Evolutionary conservation across 345 rosid species (phyloP), one percentile per base, ranked within the genome.

Genomic region (Sonneratia caseolaris): DNA sequence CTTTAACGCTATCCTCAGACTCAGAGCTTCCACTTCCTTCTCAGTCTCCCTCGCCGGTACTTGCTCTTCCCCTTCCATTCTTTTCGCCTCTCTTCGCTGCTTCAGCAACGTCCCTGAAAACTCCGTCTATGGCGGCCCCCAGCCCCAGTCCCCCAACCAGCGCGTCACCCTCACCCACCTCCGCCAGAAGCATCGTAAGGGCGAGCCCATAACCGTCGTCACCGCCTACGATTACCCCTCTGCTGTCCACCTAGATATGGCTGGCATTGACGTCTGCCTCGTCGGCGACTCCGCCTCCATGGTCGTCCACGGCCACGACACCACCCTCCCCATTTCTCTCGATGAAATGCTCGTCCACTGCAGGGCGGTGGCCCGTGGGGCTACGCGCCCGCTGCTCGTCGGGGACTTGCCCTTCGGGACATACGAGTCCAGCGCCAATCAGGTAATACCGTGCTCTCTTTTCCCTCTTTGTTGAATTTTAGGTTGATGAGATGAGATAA

Each of bases 281-380:
- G 96, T 92, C 10, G 99, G 99, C 5, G 97, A 95, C 77, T 90
- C 99, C 0, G 97, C 98, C 45, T 76, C 98, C 66, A 95, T 95
- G 98, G 99, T 92, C 40, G 92, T 95, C 68, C 99, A 95, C 79
- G 97, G 98, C 22, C 84, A 90, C 62, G 99, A 90, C 83, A 95
- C 97, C 35, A 95, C 97, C 3, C 95, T 95, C 74, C 99, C 97
- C 22, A 86, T 95, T 80, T 64, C 94, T 32, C 87, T 95, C 19
- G 97, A 90, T 0, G 98, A 95, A 76, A 95, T 95, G 96, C 94
- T 95, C 45, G 92, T 88, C 73, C 99, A 90, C 51, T 90, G 93
- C 78, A 89, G 98, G 45, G 79, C 96, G 27, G 99, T 92, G 12
- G 92, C 93, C 57, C 91, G 97, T 3, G 97, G 98, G 27, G 98